Percentiles rank a stretch among this genome's conserved stretches.
Evolutionary conservation across 2,329 filamentous ascomycete species (phyloP).

Genomic region (Periconia macrospinosa): DNA sequence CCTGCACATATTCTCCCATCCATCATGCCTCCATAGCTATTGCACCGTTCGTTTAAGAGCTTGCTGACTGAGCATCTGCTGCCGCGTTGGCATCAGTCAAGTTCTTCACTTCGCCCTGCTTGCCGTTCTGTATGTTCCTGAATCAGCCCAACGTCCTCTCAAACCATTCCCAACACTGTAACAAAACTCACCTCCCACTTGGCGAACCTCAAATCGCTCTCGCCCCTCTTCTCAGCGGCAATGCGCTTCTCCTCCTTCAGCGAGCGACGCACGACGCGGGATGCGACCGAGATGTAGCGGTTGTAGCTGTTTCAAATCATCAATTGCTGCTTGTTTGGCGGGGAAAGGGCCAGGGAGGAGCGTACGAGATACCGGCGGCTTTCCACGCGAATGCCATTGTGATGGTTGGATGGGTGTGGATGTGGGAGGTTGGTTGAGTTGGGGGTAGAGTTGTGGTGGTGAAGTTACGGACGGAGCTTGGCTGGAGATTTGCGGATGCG

Average conservation of each 20-base stretch:
- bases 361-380: conserved; percentile 94
- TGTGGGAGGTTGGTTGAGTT: conserved; percentile 25
- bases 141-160: conserved; percentile 17
- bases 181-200: conserved; percentile 88
- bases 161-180: background rate
- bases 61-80: conserved; percentile 45
- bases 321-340: conserved; percentile 27
- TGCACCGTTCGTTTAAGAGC: conserved; percentile 25
- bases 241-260: conserved; percentile 95
- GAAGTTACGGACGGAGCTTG: conserved; percentile 27
- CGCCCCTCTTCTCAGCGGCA: conserved; percentile 82
- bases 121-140: conserved; percentile 72
- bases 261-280: conserved; percentile 92
- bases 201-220: conserved; percentile 85
- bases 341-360: conserved; percentile 23
- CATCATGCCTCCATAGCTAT: conserved; percentile 1
- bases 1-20: conserved; percentile 5
- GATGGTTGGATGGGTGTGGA: conserved; percentile 43
- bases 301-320: conserved; percentile 77
- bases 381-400: conserved; percentile 99
- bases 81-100: conserved; percentile 62
- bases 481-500: conserved; percentile 31
- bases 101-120: conserved; percentile 83
- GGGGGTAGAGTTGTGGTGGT: conserved; percentile 23
- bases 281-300: conserved; percentile 95